Evolutionary conservation across 2,329 filamentous ascomycete species (phyloP).

Genomic region (Botryotinia convoluta): DNA sequence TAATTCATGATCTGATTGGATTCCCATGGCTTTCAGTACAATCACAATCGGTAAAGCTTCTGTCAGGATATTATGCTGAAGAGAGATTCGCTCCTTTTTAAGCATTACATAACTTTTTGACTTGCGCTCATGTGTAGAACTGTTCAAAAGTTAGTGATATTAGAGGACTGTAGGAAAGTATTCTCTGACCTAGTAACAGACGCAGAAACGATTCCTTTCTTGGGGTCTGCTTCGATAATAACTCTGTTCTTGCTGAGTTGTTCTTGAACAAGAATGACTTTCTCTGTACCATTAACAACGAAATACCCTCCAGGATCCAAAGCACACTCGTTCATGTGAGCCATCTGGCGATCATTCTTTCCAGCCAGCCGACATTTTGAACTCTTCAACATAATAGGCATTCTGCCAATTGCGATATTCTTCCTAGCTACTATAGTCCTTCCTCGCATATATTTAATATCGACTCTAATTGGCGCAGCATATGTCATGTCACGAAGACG

Average conservation of each 20-base stretch:
- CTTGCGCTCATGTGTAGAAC: constrained; percentile 95
- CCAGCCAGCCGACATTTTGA: constrained; percentile 85
- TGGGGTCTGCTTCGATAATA: constrained; percentile 89
- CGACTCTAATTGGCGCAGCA: constrained; percentile 87
- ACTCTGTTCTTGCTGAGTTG: constrained; percentile 99
- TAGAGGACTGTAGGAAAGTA: constrained; percentile 27
- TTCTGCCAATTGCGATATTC: constrained; percentile 78
- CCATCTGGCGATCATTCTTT: constrained; percentile 85
- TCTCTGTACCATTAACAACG: constrained; percentile 95
- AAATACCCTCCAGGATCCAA: constrained; percentile 97
- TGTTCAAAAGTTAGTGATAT: constrained; percentile 40
- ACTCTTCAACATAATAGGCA: constrained; percentile 96
- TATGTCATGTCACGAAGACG: constrained; percentile 97
- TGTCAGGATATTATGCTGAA: constrained; percentile 89
- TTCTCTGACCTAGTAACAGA: constrained; percentile 70
- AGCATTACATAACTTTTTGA: constrained; percentile 95
- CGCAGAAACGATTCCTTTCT: constrained; percentile 90
- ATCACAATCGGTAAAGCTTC: constrained; percentile 96
- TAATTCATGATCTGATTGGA: constrained; percentile 93
- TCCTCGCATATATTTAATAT: constrained; percentile 85
- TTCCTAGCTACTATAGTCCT: constrained; percentile 71
- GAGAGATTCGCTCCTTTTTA: constrained; percentile 86
- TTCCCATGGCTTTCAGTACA: constrained; percentile 86
- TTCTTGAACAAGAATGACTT: constrained; percentile 97
- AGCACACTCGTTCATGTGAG: constrained; percentile 88